Conservation (phyloP, 2,329 filamentous ascomycete species). For the Aspergillus glaucus region DNA sequence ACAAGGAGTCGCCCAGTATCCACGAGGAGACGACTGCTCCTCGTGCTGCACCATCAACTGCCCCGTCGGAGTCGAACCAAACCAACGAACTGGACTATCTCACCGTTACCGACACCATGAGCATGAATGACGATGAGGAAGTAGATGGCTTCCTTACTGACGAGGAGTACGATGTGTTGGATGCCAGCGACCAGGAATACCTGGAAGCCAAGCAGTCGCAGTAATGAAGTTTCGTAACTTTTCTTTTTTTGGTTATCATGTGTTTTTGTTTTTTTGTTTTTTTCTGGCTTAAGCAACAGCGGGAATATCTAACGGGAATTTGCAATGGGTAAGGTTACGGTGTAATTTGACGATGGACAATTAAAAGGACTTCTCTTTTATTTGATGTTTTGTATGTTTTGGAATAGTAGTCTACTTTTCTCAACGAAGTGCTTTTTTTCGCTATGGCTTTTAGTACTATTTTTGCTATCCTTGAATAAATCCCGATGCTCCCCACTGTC, state of each 20-base stretch:
- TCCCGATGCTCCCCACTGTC: too few relatives aligned
- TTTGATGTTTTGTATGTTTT: background rate
- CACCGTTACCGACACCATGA: constrained; percentile 55
- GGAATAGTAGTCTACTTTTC: background rate
- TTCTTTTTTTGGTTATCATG: constrained; percentile 5
- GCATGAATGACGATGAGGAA: constrained; percentile 41
- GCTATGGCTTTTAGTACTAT: too few relatives aligned
- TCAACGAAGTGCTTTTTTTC: too few relatives aligned
- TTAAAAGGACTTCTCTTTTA: background rate
- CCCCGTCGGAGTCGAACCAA: constrained; percentile 36
- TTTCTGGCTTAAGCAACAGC: constrained; percentile 1
- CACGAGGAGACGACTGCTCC: constrained; percentile 48
- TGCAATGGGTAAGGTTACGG: constrained; percentile 4
- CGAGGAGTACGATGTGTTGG: constrained; percentile 95
- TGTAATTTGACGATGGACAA: background rate
- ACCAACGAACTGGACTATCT: constrained; percentile 42
- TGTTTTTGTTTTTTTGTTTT: constrained; percentile 1
- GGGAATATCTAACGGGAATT: constrained; percentile 3
- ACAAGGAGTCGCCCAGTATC: constrained; percentile 91
- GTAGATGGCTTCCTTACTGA: constrained; percentile 85
- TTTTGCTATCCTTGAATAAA: too few relatives aligned
- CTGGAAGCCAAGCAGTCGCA: constrained; percentile 40
- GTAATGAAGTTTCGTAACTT: constrained; percentile 9
- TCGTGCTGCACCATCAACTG: constrained; percentile 8
- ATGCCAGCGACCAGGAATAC: constrained; percentile 87